Evolutionary conservation across 164 flowering plant species (phyloP), one percentile per base, ranked within the genome.

Genomic region (Vitis cinerea): DNA sequence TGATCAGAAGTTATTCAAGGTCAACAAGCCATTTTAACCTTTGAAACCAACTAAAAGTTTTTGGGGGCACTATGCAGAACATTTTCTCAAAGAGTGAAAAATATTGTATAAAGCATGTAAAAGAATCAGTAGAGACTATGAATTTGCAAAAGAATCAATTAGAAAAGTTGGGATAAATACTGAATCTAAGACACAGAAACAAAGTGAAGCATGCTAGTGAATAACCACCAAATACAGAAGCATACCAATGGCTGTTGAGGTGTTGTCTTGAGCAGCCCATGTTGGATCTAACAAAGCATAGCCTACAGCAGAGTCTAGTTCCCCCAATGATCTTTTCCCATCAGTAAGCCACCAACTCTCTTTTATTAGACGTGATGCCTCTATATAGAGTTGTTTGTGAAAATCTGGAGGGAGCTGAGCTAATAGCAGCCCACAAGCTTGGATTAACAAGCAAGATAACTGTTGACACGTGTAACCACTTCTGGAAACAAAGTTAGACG

Each of bases 241-340:
- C 64, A 64, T 87, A 94, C 99, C 97, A 75, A 95, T 87, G 71
- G 94, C 93, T 59, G 99, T 93, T 54, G 99, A 95, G 71, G 99
- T 95, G 79, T 90, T 91, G 80, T 95, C 99, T 74, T 93, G 98
- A 64, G 95, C 93, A 77, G 99, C 98, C 94, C 97, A 95, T 29
- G 97, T 82, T 61, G 99, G 99, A 84, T 95, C 99, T 73, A 93
- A 59, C 80, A 95, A 83, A 62, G 95, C 90, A 84, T 95, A 93
- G 67, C 96, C 88, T 67, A 95, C 97, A 70, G 98, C 97, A 68
- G 97, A 90, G 61, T 93, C 97, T 62, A 91, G 83, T 74, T 95
- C 99, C 31, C 81, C 79, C n/a, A 76, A 70, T 62, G 96, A 82
- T 73, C 89, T 83, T 77, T 88, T 90, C 37, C 83, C 85, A 86